Percentiles rank a stretch among this genome's conserved stretches.
These are phyloP conservation scores for Calocera cornea DNA, from an alignment of 768 basidiomycete genomes.

Conservation along the genomic window DNA sequence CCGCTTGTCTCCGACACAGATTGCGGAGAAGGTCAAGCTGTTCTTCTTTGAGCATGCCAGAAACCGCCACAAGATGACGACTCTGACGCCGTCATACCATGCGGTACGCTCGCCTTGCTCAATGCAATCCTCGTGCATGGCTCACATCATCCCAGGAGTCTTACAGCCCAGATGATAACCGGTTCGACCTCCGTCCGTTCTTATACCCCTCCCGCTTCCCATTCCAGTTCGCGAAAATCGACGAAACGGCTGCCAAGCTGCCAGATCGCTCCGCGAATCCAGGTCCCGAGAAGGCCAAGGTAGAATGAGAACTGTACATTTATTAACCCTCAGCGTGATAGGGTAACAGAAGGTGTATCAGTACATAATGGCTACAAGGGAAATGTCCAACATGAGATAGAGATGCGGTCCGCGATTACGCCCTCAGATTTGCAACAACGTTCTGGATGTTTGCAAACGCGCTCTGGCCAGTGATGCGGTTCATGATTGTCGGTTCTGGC, in stretches of 20 bases:
- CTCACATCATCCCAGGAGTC: slow-evolving; percentile 47
- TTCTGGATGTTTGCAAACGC: slow-evolving; percentile 36
- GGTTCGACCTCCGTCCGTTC: slow-evolving; percentile 93
- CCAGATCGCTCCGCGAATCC: slow-evolving; percentile 47
- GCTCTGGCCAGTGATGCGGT: slow-evolving; percentile 67
- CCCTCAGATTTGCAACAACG: background rate
- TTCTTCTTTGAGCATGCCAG: slow-evolving; percentile 96
- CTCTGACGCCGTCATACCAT: slow-evolving; percentile 84
- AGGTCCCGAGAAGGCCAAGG: slow-evolving; percentile 24
- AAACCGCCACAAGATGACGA: slow-evolving; percentile 98
- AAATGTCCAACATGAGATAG: background rate
- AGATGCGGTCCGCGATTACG: background rate
- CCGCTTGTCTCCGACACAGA: slow-evolving; percentile 72
- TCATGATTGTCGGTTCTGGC: slow-evolving; percentile 77
- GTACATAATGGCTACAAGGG: slow-evolving; percentile 7
- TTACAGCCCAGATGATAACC: slow-evolving; percentile 92
- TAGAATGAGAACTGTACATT: slow-evolving; percentile 21
- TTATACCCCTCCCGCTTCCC: slow-evolving; percentile 89
- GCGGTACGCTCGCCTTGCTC: slow-evolving; percentile 44
- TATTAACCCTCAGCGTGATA: slow-evolving; percentile 25
- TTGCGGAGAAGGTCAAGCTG: slow-evolving; percentile 91
- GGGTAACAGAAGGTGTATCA: slow-evolving; percentile 11
- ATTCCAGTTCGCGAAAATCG: slow-evolving; percentile 95
- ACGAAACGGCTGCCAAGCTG: slow-evolving; percentile 60
- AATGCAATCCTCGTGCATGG: slow-evolving; percentile 6